Conservation (phyloP, 495 filamentous ascomycete species). For the Xylaria intraflava region DNA sequence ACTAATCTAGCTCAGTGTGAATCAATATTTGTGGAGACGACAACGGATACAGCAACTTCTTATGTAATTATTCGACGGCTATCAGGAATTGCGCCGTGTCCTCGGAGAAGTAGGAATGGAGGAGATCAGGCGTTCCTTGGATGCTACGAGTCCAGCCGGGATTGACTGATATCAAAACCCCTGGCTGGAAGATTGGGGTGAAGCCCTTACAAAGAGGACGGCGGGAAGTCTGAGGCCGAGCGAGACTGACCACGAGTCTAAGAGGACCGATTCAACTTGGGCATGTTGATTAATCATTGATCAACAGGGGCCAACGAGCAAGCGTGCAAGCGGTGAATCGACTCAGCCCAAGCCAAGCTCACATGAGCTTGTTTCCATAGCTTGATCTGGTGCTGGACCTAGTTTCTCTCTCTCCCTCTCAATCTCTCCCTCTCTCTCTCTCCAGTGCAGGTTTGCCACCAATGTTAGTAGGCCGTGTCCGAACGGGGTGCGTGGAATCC, state of each 20-base stretch:
- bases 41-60: neutral
- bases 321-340: neutral
- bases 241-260: neutral
- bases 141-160: neutral
- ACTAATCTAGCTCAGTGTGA: neutral
- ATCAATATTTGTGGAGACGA: slow-evolving; percentile 3
- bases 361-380: slow-evolving; percentile 1
- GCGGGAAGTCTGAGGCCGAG: neutral
- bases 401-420: neutral
- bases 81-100: neutral
- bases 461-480: neutral
- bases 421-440: neutral
- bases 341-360: slow-evolving; percentile 9
- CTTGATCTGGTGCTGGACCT: neutral
- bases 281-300: slow-evolving; percentile 1
- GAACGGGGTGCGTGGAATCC: neutral
- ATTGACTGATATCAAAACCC: neutral
- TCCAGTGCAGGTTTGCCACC: neutral
- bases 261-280: neutral
- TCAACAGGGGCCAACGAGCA: neutral
- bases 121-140: neutral
- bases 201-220: neutral
- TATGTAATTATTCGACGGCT: neutral
- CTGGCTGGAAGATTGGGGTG: neutral
- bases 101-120: slow-evolving; percentile 5